These are phyloP conservation scores for Tubosaeta sp. DNA, from an alignment of 768 basidiomycete species.

Conservation along the genomic window DNA sequence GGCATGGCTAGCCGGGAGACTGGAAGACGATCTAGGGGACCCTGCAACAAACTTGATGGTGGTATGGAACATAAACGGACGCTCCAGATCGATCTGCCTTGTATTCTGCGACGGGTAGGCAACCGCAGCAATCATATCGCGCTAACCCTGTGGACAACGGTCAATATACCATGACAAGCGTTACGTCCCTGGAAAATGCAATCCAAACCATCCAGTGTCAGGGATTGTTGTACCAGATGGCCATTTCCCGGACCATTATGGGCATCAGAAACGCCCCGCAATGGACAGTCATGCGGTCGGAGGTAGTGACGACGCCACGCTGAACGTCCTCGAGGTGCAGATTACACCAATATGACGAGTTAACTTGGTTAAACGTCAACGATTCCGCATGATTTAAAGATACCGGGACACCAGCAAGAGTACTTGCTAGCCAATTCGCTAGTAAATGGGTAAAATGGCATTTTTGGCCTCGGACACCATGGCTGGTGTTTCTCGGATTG, in stretches of 20 bases:
- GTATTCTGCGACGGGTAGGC: conserved; percentile 2
- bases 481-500: background rate
- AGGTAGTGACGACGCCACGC: background rate
- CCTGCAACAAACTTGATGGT: conserved; percentile 6
- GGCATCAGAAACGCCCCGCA: background rate
- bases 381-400: background rate
- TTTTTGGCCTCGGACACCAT: background rate
- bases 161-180: conserved; percentile 3
- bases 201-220: conserved; percentile 25
- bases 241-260: background rate
- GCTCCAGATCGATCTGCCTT: conserved; percentile 3
- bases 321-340: background rate
- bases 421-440: background rate
- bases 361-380: background rate
- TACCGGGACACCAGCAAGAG: background rate
- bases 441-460: background rate
- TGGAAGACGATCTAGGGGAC: background rate
- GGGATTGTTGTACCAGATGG: conserved; percentile 4
- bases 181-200: conserved; percentile 7
- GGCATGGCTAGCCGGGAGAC: conserved; percentile 8
- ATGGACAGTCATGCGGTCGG: background rate
- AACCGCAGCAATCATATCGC: background rate
- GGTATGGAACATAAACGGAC: conserved; percentile 3
- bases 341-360: background rate
- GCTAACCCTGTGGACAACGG: background rate